Evolutionary conservation across 1,284 basidiomycete species (phyloP), one percentile per base, ranked within the genome.

Genomic region (Trichosporon coremiiforme): DNA sequence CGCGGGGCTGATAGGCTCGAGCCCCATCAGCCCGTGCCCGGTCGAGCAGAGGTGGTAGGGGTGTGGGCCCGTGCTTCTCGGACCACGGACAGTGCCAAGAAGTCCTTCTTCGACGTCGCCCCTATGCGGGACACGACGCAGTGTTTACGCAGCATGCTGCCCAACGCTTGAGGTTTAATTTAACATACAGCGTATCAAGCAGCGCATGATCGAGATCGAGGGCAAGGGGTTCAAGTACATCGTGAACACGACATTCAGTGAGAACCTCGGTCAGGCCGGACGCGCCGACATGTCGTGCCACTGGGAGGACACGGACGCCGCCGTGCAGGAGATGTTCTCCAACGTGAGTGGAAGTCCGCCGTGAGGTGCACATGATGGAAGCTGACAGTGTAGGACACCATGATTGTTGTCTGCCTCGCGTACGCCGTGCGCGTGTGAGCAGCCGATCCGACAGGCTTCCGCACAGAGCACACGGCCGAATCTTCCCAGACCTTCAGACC

Each of bases 231-330:
- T 79, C 78, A 82, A 82, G 72, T 82, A 78, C 67, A 80, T 82
- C 33, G 80, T 82, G 53, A 63, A 72, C 68, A 47, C 36, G 13
- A 80, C 80, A 12, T 69, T 81, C 41, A 76, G 76, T 5, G 78
- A 82, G 73, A 82, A 82, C 69, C 74, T 78, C 29, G 81, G 81
- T 45, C 81, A 82, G 70, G 81, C 78, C 15, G 81, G 80, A 25
- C 72, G 81, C 57, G 81, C 80, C 20, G 81, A 82, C 73, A 77
- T 82, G 78, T 75, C 78, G 25, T 81, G 80, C 72, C 81, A 82
- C 73, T 82, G 81, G 81, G 81, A 82, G 75, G 80, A 80, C 65
- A 76, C 79, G 12, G 81, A 82, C 70, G 64, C 66, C 0, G 81
- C 75, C n/a, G 70, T 80, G 15, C 81, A 82, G 70, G 81, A 82